Evolutionary conservation across 1,284 basidiomycete species (phyloP), one percentile per base, ranked within the genome.

Genomic region (Austroboletus rostrupii): DNA sequence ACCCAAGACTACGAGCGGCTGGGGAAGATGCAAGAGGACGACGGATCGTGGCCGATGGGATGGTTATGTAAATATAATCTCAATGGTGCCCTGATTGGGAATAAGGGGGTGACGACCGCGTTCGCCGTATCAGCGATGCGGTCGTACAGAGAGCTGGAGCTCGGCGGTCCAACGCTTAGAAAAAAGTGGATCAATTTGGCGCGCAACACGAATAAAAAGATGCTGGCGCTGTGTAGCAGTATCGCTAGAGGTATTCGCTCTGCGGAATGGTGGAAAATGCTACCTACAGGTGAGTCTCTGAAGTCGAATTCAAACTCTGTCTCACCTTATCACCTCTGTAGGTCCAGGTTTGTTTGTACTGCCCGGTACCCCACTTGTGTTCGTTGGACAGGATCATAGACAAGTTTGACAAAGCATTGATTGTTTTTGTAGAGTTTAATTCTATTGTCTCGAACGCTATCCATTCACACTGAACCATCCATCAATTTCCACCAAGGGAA

Each of bases 21-120:
- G 16, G 6, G 20, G 1, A 41, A 29, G 36, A 57, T 60, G 61
- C 58, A 63, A 23, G 50, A 53, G 10, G 50, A 13, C 1, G 61
- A 61, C 12, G 61, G 58, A 2, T 63, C 58, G 3, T 60, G 58
- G 58, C 61, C 47, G n/a, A 35, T 41, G 19, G 61, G 59, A 13
- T 61, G 61, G 58, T 36, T 56, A 1, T 59, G 48, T 43, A 63
- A 35, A 47, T 45, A 49, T 7, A 43, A 41, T 1, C 19, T 32
- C 2, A 49, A n/a, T 1, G 43, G 42, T 3, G 36, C 51, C 3
- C 19, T 50, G 37, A 42, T 52, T 1, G 61, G 59, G 36, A 60
- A 63, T n/a, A 43, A 43, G 42, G 59, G 58, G 1, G 9, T 61
- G 41, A 60, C 61, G 39, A 60, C 61, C 23, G 59, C 59, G 8